These are phyloP conservation scores for Erodium maritimum DNA, from an alignment of 345 rosid species.

Conservation along the genomic window DNA sequence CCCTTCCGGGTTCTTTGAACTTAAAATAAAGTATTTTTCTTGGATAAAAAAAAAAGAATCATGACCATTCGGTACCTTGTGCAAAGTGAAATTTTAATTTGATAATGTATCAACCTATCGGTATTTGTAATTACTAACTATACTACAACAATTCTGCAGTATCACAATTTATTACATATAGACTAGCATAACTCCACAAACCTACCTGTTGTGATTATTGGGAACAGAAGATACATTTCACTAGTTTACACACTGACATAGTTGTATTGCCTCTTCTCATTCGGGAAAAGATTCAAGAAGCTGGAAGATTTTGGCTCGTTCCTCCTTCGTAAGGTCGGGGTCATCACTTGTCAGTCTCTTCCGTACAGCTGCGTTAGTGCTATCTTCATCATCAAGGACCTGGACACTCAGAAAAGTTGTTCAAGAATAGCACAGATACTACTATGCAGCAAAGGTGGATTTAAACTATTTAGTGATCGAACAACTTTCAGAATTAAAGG, in stretches of 20 bases:
- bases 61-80: no score
- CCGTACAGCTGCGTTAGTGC: conserved; percentile 27
- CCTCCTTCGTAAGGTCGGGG: conserved; percentile 47
- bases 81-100: no score
- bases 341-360: conserved; percentile 45
- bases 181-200: not conserved
- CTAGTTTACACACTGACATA: not conserved
- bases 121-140: no score
- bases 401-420: conserved; percentile 12
- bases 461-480: not conserved
- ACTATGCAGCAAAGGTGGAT: not conserved
- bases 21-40: no score
- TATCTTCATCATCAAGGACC: conserved; percentile 38
- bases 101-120: not conserved
- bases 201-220: not conserved
- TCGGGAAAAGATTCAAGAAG: conserved; percentile 47
- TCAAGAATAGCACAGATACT: not conserved
- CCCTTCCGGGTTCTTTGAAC: no score
- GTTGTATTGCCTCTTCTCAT: conserved; percentile 7
- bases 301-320: conserved; percentile 38
- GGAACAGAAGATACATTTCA: not conserved
- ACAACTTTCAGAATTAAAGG: not conserved
- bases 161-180: not conserved
- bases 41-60: no score
- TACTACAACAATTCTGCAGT: not conserved